Percentiles rank a stretch among this genome's conserved stretches.
phyloP scores from a whole-genome alignment of 106 monocot species.

The Triglochin maritima region DNA sequence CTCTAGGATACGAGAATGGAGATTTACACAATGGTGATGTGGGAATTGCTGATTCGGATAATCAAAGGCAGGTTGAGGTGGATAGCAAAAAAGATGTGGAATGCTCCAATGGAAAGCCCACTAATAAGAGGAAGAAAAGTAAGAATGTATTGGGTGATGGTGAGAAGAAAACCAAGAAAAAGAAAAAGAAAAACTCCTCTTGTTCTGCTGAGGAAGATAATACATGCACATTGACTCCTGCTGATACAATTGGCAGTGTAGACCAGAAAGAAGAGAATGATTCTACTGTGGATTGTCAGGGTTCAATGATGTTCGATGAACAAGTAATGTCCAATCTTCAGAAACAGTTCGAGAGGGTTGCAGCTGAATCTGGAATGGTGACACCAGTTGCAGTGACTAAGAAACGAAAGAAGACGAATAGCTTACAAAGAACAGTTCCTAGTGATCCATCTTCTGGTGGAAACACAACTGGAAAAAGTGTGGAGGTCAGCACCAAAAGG shows the following conservation, averaged over 20 bases:
- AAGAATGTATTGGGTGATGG: conserved; percentile 18
- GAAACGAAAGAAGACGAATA: conserved; percentile 55
- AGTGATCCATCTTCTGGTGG: conserved; percentile 1
- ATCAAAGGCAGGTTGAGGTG: no score
- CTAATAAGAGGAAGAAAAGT: conserved; percentile 50
- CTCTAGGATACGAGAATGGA: neutral
- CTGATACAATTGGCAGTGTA: neutral
- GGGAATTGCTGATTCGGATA: no score
- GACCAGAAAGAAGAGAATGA: conserved; percentile 1
- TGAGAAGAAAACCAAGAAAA: conserved; percentile 25
- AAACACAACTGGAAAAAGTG: conserved; percentile 28
- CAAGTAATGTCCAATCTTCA: conserved; percentile 67
- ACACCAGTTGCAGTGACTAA: conserved; percentile 27
- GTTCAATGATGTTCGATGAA: conserved; percentile 41
- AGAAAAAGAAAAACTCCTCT: conserved; percentile 1
- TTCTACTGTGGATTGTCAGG: conserved; percentile 5
- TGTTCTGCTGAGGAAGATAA: neutral
- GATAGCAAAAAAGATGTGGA: no score
- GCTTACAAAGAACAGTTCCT: conserved; percentile 3
- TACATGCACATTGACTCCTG: neutral
- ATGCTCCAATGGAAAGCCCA: conserved; percentile 16
- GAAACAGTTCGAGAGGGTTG: conserved; percentile 77
- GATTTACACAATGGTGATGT: neutral
- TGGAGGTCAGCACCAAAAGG: conserved; percentile 56
- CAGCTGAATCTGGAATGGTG: conserved; percentile 67